Evolutionary conservation across 306 rosid genomes (phyloP).

Genomic region (Lotus japonicus): DNA sequence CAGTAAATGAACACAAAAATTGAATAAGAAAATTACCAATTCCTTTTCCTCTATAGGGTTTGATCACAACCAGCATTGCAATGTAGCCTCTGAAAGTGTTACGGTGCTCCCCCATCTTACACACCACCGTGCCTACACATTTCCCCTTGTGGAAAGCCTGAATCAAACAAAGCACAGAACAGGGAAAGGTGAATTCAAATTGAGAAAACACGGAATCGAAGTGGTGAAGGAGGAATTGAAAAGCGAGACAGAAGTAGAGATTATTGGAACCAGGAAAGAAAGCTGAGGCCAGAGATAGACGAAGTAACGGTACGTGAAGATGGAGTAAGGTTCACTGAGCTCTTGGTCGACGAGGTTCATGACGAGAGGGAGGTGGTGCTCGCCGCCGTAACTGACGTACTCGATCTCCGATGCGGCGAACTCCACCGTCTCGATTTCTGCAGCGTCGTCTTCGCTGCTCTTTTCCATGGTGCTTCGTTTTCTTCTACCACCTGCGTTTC

Average conservation of each 20-base stretch:
- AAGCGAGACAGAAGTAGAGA: background rate
- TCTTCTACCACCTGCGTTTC: background rate
- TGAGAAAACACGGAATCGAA: background rate
- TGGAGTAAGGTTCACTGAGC: conserved; percentile 98
- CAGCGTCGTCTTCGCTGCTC: conserved; percentile 20
- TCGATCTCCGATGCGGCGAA: conserved; percentile 57
- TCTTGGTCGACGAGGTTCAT: conserved; percentile 89
- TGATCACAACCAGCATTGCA: conserved; percentile 92
- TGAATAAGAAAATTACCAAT: conserved; percentile 41
- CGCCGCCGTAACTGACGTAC: conserved; percentile 80
- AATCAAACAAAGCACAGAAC: background rate
- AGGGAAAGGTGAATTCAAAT: background rate
- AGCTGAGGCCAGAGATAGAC: conserved; percentile 97
- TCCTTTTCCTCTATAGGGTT: conserved; percentile 87
- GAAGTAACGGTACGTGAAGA: conserved; percentile 92
- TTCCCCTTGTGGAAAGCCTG: conserved; percentile 84
- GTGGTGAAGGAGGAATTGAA: background rate
- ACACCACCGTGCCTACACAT: conserved; percentile 94
- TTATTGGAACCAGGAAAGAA: conserved; percentile 59
- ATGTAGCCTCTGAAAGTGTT: conserved; percentile 85
- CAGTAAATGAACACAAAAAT: background rate
- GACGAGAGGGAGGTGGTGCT: conserved; percentile 78
- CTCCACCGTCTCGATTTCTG: conserved; percentile 30
- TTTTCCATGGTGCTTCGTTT: conserved; percentile 18
- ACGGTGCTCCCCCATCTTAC: conserved; percentile 97